These are phyloP conservation scores for Cercospora zeae-maydis DNA, from an alignment of 2,329 filamentous ascomycete genomes.

Conservation along the genomic window DNA sequence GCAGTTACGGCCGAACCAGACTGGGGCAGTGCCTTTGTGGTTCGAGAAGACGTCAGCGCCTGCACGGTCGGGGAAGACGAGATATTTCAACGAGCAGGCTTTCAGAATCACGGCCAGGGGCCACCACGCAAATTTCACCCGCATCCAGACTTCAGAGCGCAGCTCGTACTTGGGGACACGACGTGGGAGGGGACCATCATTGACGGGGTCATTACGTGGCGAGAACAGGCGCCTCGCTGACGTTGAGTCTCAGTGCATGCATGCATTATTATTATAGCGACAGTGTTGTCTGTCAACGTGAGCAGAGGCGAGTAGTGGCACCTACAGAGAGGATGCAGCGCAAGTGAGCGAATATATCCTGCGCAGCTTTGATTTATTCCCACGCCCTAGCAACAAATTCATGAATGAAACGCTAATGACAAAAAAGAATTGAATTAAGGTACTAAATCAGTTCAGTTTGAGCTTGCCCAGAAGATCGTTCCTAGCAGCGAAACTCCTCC, in stretches of 20 bases:
- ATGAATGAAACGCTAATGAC: not conserved
- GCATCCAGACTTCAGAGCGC: not conserved
- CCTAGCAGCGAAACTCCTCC: constrained; percentile 70
- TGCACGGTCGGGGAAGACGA: not conserved
- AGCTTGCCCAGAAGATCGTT: constrained; percentile 60
- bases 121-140: not conserved
- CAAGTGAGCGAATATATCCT: not conserved
- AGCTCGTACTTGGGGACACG: constrained; percentile 4
- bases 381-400: not conserved
- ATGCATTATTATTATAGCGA: not conserved
- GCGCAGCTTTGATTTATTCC: not conserved
- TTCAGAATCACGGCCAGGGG: not conserved
- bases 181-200: constrained; percentile 2
- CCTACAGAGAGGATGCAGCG: not conserved
- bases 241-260: not conserved
- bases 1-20: not conserved
- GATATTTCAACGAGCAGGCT: constrained; percentile 10
- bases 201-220: constrained; percentile 6
- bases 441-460: constrained; percentile 7
- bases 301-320: not conserved
- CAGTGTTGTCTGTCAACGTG: not conserved
- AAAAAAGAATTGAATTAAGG: not conserved
- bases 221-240: not conserved
- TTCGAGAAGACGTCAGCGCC: not conserved
- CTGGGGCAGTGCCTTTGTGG: not conserved